Evolutionary conservation across 805 yeast genomes (phyloP).

Genomic region (Clavispora asparagi): DNA sequence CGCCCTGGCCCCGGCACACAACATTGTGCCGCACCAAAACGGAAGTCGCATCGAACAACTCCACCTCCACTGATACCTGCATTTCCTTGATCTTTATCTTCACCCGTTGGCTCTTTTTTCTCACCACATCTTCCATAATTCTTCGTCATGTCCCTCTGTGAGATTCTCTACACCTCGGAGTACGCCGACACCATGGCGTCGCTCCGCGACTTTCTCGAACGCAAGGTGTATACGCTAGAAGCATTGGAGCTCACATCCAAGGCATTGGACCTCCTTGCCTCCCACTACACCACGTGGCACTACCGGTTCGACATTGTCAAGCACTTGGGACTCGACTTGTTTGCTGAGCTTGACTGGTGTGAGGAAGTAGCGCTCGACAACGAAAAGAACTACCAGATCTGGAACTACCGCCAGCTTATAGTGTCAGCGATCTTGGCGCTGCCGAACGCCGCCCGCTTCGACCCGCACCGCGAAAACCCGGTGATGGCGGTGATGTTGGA

Average conservation of each 20-base stretch:
- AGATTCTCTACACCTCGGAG: slow-evolving; percentile 67
- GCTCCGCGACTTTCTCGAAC: slow-evolving; percentile 53
- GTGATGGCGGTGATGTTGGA: slow-evolving; percentile 63
- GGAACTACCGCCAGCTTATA: slow-evolving; percentile 83
- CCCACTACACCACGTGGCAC: slow-evolving; percentile 90
- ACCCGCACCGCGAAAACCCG: slow-evolving; percentile 55
- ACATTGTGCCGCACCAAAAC: not conserved
- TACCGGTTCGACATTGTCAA: slow-evolving; percentile 53
- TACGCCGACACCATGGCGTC: slow-evolving; percentile 59
- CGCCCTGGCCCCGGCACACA: not conserved
- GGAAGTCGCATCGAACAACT: not conserved
- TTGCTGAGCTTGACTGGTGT: slow-evolving; percentile 71
- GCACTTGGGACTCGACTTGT: slow-evolving; percentile 31
- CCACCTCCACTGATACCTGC: not conserved
- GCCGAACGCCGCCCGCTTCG: slow-evolving; percentile 19
- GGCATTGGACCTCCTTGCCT: slow-evolving; percentile 68
- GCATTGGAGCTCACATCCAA: slow-evolving; percentile 62
- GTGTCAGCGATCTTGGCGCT: slow-evolving; percentile 31
- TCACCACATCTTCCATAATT: too few relatives aligned
- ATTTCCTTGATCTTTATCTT: not conserved
- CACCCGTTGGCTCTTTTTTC: not conserved
- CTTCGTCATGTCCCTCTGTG: slow-evolving; percentile 39
- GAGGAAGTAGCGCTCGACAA: slow-evolving; percentile 68
- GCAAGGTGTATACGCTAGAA: slow-evolving; percentile 62
- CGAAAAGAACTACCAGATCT: slow-evolving; percentile 93